Base-by-base conservation (phyloP, 2,329 filamentous ascomycete genomes). In the Aspergillus tamarii region DNA sequence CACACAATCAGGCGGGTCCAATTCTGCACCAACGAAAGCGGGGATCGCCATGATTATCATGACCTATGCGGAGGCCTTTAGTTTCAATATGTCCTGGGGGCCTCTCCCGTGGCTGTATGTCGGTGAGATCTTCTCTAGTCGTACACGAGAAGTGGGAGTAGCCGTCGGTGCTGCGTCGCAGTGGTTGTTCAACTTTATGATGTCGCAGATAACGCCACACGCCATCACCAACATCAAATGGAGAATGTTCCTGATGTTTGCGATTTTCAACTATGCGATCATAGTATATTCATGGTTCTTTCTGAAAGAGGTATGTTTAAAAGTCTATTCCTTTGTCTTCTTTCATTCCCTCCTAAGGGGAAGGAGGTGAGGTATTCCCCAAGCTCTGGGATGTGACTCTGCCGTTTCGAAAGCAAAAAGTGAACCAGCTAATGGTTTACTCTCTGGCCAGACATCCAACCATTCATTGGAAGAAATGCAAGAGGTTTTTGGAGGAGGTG, bases 171-270 rank as follows among this genome's bases (percentile, higher is more conserved):
- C 74, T 1, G 76, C 76, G 5, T 74, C 72, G 26, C 76, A 79
- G 61, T 79, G 77, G 77, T 62, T 79, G n/a, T 78, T 78, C 68
- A 79, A 79, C 45, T 79, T 78, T 53, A 73, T 77, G 67, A 76
- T 79, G 74, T 75, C 72, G 41, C 76, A 78, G 60, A 72, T 79
- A 26, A 79, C 75, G 57, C 76, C 76, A 4, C 74, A 78, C 61
- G 80, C 82, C 0, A 77, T 84, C 14, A 72, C 74, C 2, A 83
- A 83, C 59, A 81, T 84, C 5, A 78, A 80, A 1, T 84, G 82
- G 81, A 76, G 76, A 54, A 84, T 81, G 3, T 84, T 84, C 62
- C 68, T 84, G 62, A 83, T 84, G 80, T 84, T 84, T 72, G 76
- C 75, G 26, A 80, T 83, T 30, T 82, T 84, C 70, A 83, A 84